Percentiles rank a stretch among this genome's conserved stretches.
phyloP scores from a whole-genome alignment of 2,329 filamentous ascomycete genomes.

The Diaporthe nobilis region DNA sequence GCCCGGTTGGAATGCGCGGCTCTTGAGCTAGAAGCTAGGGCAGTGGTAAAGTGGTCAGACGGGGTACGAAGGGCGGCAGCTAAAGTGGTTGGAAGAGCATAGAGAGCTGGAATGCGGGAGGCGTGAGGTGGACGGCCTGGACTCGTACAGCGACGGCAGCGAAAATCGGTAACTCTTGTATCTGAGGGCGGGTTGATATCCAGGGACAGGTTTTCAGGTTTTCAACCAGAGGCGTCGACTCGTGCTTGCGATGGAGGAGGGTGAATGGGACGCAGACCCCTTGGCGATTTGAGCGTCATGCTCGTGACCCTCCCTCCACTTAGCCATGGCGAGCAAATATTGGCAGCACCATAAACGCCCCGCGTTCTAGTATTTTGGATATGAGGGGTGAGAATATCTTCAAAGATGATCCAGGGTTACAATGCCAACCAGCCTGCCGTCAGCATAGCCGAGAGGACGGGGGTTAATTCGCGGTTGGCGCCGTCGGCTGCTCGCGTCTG shows the following conservation, averaged over 20 bases:
- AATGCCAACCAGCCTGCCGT: constrained; percentile 7
- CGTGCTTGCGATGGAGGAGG: constrained; percentile 17
- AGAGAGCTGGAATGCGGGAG: not conserved
- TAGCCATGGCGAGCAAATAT: constrained; percentile 3
- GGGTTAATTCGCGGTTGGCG: constrained; percentile 18
- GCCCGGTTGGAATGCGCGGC: constrained; percentile 21
- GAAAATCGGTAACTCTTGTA: not conserved
- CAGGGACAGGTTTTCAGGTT: not conserved
- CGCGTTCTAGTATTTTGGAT: too few relatives aligned
- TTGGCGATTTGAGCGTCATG: constrained; percentile 8
- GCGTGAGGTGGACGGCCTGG: not conserved
- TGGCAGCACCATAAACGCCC: not conserved
- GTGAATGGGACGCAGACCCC: constrained; percentile 22
- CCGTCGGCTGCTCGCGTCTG: constrained; percentile 25
- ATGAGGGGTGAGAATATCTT: not conserved
- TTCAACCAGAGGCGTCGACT: constrained; percentile 13
- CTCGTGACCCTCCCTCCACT: constrained; percentile 10
- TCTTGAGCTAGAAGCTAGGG: constrained; percentile 31
- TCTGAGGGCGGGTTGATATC: not conserved
- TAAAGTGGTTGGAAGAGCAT: not conserved
- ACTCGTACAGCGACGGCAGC: not conserved
- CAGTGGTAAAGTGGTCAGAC: constrained; percentile 17
- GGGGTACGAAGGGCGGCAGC: not conserved
- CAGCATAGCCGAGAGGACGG: constrained; percentile 8
- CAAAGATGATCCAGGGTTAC: constrained; percentile 16